These are phyloP conservation scores for Eustoma russellianum DNA, from an alignment of 257 asterid species.

Conservation along the genomic window DNA sequence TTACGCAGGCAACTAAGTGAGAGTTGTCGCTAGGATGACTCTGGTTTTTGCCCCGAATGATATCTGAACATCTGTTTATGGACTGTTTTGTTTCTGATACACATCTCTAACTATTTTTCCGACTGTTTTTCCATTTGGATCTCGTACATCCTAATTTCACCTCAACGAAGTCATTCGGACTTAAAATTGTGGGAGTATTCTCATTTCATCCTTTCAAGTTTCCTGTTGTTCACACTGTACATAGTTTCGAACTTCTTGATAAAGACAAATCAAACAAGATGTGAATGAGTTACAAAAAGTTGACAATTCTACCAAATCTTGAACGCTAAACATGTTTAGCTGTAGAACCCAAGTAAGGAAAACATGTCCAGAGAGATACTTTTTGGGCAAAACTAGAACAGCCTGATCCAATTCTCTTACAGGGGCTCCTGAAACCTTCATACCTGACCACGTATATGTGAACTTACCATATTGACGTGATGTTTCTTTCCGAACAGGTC, in stretches of 20 bases:
- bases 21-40: background rate
- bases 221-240: no score
- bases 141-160: background rate
- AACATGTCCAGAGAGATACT: no score
- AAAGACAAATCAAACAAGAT: background rate
- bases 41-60: background rate
- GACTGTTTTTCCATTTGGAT: background rate
- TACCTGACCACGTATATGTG: no score
- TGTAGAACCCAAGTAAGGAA: no score
- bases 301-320: background rate
- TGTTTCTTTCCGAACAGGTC: no score
- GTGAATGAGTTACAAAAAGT: background rate
- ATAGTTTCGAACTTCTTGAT: no score
- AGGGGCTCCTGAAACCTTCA: no score
- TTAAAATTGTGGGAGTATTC: no score
- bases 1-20: conserved; percentile 93
- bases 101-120: background rate
- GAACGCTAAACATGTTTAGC: background rate
- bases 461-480: no score
- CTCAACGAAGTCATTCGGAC: background rate
- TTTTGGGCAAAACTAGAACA: no score
- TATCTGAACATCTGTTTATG: background rate
- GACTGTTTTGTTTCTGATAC: background rate
- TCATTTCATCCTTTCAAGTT: no score
- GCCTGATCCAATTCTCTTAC: no score